phyloP scores from a whole-genome alignment of 768 basidiomycete genomes.

The Boletus subparvulus region DNA sequence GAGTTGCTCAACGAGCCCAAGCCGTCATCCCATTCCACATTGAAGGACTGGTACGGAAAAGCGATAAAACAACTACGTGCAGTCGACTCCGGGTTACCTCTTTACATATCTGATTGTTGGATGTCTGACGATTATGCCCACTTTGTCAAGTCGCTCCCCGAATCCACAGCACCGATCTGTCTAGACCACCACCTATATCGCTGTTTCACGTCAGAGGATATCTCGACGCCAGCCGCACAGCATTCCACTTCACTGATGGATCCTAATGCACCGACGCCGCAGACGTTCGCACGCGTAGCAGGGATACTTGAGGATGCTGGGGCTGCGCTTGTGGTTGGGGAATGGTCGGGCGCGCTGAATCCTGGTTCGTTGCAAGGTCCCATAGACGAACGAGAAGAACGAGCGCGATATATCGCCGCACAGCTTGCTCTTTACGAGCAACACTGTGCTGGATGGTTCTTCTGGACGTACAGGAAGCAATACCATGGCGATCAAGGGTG shows the following conservation, averaged over 20 bases:
- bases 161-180: conserved; percentile 45
- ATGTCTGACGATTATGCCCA: conserved; percentile 60
- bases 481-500: conserved; percentile 67
- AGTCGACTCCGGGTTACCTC: conserved; percentile 55
- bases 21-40: conserved; percentile 45
- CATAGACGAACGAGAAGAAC: conserved; percentile 41
- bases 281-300: conserved; percentile 41
- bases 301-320: conserved; percentile 36
- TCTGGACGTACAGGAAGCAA: conserved; percentile 83
- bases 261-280: conserved; percentile 38
- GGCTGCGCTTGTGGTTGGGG: conserved; percentile 66
- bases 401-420: conserved; percentile 54
- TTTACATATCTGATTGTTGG: conserved; percentile 81
- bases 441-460: conserved; percentile 72
- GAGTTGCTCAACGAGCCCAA: conserved; percentile 63
- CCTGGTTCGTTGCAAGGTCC: conserved; percentile 55
- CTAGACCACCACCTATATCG: conserved; percentile 85
- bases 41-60: conserved; percentile 63
- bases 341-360: conserved; percentile 79
- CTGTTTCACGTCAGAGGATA: conserved; percentile 69
- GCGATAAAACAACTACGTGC: conserved; percentile 53
- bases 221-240: conserved; percentile 46
- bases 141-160: conserved; percentile 43
- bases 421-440: conserved; percentile 66
- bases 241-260: conserved; percentile 53